A percentile compares a stretch with the other conserved stretches of the same genome.
Evolutionary conservation across 2,329 filamentous ascomycete genomes (phyloP).

Genomic region (Clarireedia monteithiana): DNA sequence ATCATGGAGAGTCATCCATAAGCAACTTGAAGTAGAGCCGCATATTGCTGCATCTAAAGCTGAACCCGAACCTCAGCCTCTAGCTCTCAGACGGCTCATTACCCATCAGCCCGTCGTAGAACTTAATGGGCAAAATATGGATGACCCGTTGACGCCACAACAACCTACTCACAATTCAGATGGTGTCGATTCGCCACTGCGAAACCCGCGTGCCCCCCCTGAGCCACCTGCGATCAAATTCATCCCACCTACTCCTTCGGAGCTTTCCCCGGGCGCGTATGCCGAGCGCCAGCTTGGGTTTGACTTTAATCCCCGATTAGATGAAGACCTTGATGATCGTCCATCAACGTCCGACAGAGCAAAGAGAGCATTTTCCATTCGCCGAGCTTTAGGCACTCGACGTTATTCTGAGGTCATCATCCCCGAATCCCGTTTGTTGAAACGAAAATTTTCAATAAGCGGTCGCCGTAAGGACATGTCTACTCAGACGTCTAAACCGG

Average conservation of each 20-base stretch:
- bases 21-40: neutral
- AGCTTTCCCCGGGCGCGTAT: slow-evolving; percentile 46
- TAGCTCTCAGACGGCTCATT: slow-evolving; percentile 6
- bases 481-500: slow-evolving; percentile 21
- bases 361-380: slow-evolving; percentile 40
- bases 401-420: slow-evolving; percentile 42
- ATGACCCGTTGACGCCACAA: slow-evolving; percentile 43
- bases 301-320: slow-evolving; percentile 26
- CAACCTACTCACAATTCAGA: slow-evolving; percentile 41
- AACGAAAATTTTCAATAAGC: slow-evolving; percentile 32
- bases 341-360: slow-evolving; percentile 33
- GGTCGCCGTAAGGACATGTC: slow-evolving; percentile 19
- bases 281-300: slow-evolving; percentile 45
- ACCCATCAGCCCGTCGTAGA: slow-evolving; percentile 15
- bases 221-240: slow-evolving; percentile 50
- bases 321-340: slow-evolving; percentile 29
- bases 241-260: slow-evolving; percentile 56
- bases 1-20: slow-evolving; percentile 30
- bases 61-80: neutral
- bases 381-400: slow-evolving; percentile 43
- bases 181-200: slow-evolving; percentile 52
- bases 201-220: slow-evolving; percentile 54
- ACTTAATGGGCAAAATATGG: slow-evolving; percentile 32
- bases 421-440: slow-evolving; percentile 43
- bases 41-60: too few species aligned